Evolutionary conservation across 1,284 basidiomycete species (phyloP).

Genomic region (Pseudozyma tsukubaensis): DNA sequence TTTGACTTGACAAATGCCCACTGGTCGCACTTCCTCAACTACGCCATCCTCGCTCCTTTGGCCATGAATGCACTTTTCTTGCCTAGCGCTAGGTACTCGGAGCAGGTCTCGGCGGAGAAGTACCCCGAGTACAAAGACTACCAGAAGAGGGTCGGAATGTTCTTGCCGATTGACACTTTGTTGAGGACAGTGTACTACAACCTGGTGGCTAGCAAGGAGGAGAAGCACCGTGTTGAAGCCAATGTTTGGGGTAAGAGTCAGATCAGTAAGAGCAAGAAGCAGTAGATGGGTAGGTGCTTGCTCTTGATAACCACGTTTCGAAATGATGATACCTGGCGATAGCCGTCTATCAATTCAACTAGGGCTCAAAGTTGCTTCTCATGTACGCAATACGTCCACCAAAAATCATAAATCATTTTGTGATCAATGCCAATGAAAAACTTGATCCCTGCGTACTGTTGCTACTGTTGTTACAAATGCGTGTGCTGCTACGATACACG

Average conservation of each 20-base stretch:
- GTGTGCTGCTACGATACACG: too few species aligned
- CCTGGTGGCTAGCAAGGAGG: slow-evolving; percentile 38
- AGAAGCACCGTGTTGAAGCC: slow-evolving; percentile 43
- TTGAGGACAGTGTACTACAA: slow-evolving; percentile 67
- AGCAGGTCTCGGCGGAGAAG: slow-evolving; percentile 80
- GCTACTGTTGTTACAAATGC: too few species aligned
- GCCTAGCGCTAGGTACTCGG: slow-evolving; percentile 78
- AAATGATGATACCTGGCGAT: too few species aligned
- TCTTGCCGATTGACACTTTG: slow-evolving; percentile 75
- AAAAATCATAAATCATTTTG: too few species aligned
- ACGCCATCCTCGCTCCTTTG: slow-evolving; percentile 54
- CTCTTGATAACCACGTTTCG: too few species aligned
- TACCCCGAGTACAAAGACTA: slow-evolving; percentile 83
- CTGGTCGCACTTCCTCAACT: slow-evolving; percentile 64
- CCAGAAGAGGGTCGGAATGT: slow-evolving; percentile 83
- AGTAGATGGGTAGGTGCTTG: slow-evolving; percentile 8
- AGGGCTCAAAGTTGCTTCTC: too few species aligned
- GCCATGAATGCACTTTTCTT: slow-evolving; percentile 60
- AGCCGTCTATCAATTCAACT: too few species aligned
- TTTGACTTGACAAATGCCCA: slow-evolving; percentile 53
- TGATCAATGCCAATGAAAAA: too few species aligned
- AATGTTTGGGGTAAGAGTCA: slow-evolving; percentile 57
- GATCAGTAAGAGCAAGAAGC: slow-evolving; percentile 34
- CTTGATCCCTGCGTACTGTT: too few species aligned
- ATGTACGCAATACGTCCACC: too few species aligned